Evolutionary conservation across 2,329 filamentous ascomycete species (phyloP).

Genomic region (Trichoderma harzianum): DNA sequence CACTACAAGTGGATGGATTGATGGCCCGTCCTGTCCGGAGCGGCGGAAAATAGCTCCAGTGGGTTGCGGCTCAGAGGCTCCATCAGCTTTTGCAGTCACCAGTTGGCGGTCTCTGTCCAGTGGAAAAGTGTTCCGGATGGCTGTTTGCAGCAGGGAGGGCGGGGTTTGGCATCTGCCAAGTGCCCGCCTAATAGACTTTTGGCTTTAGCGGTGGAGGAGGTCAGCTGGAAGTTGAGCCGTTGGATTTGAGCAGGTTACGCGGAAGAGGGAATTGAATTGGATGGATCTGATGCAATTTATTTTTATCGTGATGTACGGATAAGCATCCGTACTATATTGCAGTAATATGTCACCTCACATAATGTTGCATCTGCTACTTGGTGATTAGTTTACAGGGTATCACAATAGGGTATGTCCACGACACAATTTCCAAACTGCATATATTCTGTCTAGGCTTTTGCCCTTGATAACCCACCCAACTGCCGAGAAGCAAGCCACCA

Average conservation of each 20-base stretch:
- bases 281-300: neutral
- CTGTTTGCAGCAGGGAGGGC: slow-evolving; percentile 4
- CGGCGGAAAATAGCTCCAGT: slow-evolving; percentile 11
- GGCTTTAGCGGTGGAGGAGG: neutral
- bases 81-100: neutral
- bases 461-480: neutral
- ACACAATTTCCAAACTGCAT: neutral
- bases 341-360: too few species aligned
- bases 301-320: neutral
- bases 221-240: neutral
- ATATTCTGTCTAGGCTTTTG: neutral
- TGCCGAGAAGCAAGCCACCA: neutral
- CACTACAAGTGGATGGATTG: neutral
- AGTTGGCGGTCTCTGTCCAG: neutral
- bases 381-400: neutral
- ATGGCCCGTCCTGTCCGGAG: slow-evolving; percentile 7
- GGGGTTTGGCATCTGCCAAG: neutral
- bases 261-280: neutral
- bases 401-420: neutral
- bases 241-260: neutral
- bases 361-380: neutral
- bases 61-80: slow-evolving; percentile 5
- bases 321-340: neutral
- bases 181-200: slow-evolving; percentile 9
- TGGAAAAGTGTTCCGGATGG: neutral